A percentile compares a stretch with the other conserved stretches of the same genome.
Conservation (phyloP, 2,329 filamentous ascomycete species). For the Dactylella cylindrospora region DNA sequence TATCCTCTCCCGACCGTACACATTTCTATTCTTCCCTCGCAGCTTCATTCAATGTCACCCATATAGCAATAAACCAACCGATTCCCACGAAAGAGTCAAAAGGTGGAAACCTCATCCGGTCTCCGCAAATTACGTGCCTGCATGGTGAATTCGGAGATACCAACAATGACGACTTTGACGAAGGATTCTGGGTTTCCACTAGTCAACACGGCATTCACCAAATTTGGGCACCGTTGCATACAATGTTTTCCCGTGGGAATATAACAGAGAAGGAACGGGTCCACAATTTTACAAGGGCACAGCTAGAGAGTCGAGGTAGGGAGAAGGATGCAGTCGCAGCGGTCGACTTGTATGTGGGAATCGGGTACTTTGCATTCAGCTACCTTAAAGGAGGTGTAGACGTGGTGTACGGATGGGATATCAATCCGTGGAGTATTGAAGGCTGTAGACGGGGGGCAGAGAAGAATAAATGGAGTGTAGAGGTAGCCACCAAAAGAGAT, state of each 20-base stretch:
- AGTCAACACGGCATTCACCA: constrained; percentile 79
- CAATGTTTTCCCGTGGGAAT: constrained; percentile 93
- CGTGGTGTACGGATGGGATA: constrained; percentile 79
- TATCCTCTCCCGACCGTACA: constrained; percentile 49
- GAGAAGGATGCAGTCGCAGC: constrained; percentile 46
- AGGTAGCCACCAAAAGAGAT: constrained; percentile 57
- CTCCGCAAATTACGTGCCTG: constrained; percentile 70
- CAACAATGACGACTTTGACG: constrained; percentile 60
- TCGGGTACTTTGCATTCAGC: constrained; percentile 89
- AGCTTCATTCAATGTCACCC: constrained; percentile 56
- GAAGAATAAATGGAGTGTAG: constrained; percentile 67
- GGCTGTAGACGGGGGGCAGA: constrained; percentile 73
- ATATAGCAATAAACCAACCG: constrained; percentile 62
- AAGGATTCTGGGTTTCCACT: constrained; percentile 75
- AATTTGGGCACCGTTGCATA: constrained; percentile 83
- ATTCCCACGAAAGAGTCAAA: constrained; percentile 54
- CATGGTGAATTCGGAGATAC: constrained; percentile 71
- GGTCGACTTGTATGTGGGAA: constrained; percentile 86
- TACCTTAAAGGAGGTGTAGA: constrained; percentile 71
- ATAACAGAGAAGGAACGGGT: constrained; percentile 82
- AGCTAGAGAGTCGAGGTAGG: constrained; percentile 48
- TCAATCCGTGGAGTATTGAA: constrained; percentile 86
- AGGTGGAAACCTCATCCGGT: constrained; percentile 70
- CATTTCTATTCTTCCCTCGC: constrained; percentile 54
- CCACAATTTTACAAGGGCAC: constrained; percentile 55